phyloP scores from a whole-genome alignment of 768 basidiomycete genomes.

The Trametes cingulata region DNA sequence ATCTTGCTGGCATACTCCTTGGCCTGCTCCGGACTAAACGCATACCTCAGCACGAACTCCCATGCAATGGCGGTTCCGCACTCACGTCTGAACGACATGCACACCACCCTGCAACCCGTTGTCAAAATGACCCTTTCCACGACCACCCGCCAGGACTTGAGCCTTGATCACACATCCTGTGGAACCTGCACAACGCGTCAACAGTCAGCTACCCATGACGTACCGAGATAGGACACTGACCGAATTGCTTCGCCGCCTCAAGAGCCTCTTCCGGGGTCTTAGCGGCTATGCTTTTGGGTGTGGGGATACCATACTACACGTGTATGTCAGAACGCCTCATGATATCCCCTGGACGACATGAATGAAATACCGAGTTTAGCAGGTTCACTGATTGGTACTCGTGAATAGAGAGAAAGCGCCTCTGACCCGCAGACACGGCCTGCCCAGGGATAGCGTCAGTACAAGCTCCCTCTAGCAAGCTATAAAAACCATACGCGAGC shows the following conservation, averaged over 20 bases:
- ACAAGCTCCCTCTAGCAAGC: constrained; percentile 4
- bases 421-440: constrained; percentile 78
- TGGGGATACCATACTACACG: constrained; percentile 92
- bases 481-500: constrained; percentile 53
- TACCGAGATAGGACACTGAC: constrained; percentile 42
- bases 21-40: constrained; percentile 80
- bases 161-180: constrained; percentile 94
- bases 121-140: constrained; percentile 97
- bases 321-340: constrained; percentile 4
- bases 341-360: neutral
- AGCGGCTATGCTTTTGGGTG: constrained; percentile 88
- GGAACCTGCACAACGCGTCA: constrained; percentile 46
- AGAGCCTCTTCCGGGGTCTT: constrained; percentile 88
- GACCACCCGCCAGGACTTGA: constrained; percentile 96
- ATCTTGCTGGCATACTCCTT: constrained; percentile 86
- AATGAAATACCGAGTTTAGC: constrained; percentile 76
- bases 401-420: constrained; percentile 92
- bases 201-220: neutral
- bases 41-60: neutral
- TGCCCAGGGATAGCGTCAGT: constrained; percentile 31
- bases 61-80: neutral
- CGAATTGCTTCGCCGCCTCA: constrained; percentile 86
- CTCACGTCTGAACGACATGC: constrained; percentile 85
- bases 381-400: constrained; percentile 97
- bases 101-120: constrained; percentile 98